A percentile compares a stretch with the other conserved stretches of the same genome.
Conservation (phyloP, 2,329 filamentous ascomycete genomes). For the Leptographium flavum region DNA sequence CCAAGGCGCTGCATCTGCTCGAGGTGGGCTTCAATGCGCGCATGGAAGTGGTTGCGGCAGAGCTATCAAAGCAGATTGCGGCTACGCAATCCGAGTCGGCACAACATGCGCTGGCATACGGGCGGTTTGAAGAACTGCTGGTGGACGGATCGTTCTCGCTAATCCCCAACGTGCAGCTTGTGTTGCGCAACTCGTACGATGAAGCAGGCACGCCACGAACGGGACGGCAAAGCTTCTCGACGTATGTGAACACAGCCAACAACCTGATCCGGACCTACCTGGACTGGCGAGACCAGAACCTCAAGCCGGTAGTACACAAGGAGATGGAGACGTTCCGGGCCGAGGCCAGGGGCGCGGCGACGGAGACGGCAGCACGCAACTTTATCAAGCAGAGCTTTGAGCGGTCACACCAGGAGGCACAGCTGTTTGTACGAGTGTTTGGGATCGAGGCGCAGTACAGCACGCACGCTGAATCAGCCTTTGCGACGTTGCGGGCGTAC, state of each 20-base stretch:
- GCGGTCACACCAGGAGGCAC: conserved; percentile 38
- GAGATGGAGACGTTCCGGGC: conserved; percentile 40
- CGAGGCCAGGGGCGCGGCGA: conserved; percentile 31
- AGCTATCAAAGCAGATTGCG: conserved; percentile 39
- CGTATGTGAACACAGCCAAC: conserved; percentile 37
- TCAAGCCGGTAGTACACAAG: conserved; percentile 36
- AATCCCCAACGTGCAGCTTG: conserved; percentile 39
- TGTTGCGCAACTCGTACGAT: conserved; percentile 37
- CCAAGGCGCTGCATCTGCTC: conserved; percentile 47
- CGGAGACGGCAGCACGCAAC: conserved; percentile 42
- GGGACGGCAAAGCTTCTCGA: conserved; percentile 30
- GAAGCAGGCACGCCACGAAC: conserved; percentile 30
- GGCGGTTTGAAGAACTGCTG: conserved; percentile 44
- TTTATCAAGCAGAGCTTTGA: conserved; percentile 47
- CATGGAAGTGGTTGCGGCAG: conserved; percentile 36
- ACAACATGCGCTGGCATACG: conserved; percentile 44
- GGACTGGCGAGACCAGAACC: conserved; percentile 35
- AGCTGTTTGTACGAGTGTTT: conserved; percentile 40
- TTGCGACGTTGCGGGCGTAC: conserved; percentile 32
- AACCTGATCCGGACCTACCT: conserved; percentile 41
- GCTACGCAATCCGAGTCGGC: conserved; percentile 44
- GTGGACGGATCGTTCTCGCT: conserved; percentile 38
- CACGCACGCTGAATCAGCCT: conserved; percentile 33
- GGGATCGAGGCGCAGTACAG: conserved; percentile 39
- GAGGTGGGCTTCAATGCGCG: conserved; percentile 41